Conservation (phyloP, 2,329 filamentous ascomycete genomes). For the Periglandula ipomoeae region DNA sequence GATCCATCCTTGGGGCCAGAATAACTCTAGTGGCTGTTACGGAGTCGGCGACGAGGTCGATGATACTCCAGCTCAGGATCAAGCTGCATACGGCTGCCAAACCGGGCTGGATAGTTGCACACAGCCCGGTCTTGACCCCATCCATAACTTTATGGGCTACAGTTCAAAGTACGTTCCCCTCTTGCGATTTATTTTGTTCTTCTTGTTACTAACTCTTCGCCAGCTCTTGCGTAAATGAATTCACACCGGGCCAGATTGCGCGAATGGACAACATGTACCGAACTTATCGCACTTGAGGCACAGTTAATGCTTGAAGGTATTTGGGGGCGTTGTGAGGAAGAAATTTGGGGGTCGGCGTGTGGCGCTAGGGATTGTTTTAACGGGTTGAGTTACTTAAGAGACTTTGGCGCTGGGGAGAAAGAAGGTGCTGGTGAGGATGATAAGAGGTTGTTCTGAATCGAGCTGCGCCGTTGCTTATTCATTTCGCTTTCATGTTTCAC, state of each 20-base stretch:
- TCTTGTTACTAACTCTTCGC: neutral
- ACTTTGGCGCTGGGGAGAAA: no score
- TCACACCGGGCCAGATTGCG: neutral
- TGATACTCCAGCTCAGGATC: conserved; percentile 31
- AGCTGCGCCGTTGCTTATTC: no score
- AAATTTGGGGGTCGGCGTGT: no score
- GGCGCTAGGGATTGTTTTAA: no score
- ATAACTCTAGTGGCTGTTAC: conserved; percentile 22
- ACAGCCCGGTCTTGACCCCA: conserved; percentile 15
- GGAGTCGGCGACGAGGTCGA: conserved; percentile 27
- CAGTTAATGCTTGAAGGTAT: no score
- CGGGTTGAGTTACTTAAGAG: no score
- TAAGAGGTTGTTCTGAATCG: no score
- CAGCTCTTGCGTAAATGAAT: neutral
- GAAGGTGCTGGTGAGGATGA: no score
- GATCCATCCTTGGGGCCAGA: conserved; percentile 32
- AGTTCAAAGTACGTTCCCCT: conserved; percentile 14
- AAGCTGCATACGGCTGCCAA: conserved; percentile 25
- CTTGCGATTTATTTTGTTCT: neutral
- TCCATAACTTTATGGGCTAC: conserved; percentile 22
- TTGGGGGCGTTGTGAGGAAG: no score
- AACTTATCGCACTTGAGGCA: no score
- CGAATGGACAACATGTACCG: no score
- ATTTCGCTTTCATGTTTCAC: no score
- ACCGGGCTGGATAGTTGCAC: conserved; percentile 20